Conservation (phyloP, 306 rosid genomes). For the Malus fusca region DNA sequence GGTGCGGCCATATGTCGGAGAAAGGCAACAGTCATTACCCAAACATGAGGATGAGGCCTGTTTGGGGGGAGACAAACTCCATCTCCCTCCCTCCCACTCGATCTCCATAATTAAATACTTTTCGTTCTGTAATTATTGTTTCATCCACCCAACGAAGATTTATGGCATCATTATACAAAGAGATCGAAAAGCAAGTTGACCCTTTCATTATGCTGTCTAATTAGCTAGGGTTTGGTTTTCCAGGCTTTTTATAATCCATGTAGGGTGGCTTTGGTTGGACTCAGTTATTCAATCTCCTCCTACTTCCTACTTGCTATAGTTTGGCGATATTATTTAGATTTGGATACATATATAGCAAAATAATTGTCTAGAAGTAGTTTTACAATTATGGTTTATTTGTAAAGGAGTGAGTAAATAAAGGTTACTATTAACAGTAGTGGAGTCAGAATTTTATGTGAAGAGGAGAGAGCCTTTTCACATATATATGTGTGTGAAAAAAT, state of each 20-base stretch:
- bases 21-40: constrained; percentile 24
- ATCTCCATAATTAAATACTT: constrained; percentile 24
- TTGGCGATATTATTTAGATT: background rate
- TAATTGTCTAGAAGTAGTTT: no score
- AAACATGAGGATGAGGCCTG: constrained; percentile 21
- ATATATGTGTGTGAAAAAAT: no score
- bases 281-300: background rate
- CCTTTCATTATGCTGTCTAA: background rate
- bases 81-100: background rate
- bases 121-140: background rate
- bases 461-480: no score
- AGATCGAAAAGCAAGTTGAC: background rate
- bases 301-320: background rate
- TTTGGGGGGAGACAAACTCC: constrained; percentile 28
- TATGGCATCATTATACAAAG: background rate
- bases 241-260: background rate
- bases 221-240: background rate
- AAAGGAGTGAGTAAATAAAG: no score
- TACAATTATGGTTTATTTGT: no score
- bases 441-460: no score
- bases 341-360: background rate
- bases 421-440: no score
- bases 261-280: background rate
- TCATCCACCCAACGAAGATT: constrained; percentile 17
- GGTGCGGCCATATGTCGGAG: constrained; percentile 42